Evolutionary conservation across 2,329 filamentous ascomycete genomes (phyloP).

Genomic region (Exserohilum rostratum): DNA sequence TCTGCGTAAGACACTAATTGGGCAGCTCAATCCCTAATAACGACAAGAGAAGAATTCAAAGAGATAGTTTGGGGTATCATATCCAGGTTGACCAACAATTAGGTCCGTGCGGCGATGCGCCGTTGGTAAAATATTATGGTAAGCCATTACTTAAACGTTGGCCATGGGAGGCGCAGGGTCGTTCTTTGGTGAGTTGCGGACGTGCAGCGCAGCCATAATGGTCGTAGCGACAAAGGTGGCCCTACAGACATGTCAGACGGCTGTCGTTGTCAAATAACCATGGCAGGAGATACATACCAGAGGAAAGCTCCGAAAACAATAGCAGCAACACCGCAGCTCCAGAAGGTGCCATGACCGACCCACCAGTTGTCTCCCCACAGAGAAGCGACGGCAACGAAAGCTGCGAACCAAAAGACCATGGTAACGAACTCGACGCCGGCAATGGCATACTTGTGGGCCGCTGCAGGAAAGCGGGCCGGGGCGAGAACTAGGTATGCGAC

Average conservation of each 20-base stretch:
- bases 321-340: constrained; percentile 66
- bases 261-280: not conserved
- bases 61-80: constrained; percentile 13
- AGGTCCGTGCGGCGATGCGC: not conserved
- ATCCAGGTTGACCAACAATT: not conserved
- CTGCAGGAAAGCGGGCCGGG: constrained; percentile 63
- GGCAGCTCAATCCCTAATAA: constrained; percentile 10
- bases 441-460: constrained; percentile 72
- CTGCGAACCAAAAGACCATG: constrained; percentile 90
- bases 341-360: constrained; percentile 55
- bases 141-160: constrained; percentile 37
- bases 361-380: constrained; percentile 63
- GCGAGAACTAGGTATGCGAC: constrained; percentile 74
- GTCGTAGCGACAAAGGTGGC: constrained; percentile 59
- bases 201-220: constrained; percentile 55
- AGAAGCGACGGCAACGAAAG: constrained; percentile 77
- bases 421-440: constrained; percentile 74
- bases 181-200: constrained; percentile 49
- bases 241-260: constrained; percentile 47
- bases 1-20: constrained; percentile 2
- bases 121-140: not conserved
- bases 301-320: constrained; percentile 72
- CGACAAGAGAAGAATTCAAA: not conserved
- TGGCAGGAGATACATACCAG: constrained; percentile 52
- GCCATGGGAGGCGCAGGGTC: constrained; percentile 47